Evolutionary conservation across 208 protist species (phyloP), one percentile per base, ranked within the genome.

Genomic region (Vickermania ingenoplastis): DNA sequence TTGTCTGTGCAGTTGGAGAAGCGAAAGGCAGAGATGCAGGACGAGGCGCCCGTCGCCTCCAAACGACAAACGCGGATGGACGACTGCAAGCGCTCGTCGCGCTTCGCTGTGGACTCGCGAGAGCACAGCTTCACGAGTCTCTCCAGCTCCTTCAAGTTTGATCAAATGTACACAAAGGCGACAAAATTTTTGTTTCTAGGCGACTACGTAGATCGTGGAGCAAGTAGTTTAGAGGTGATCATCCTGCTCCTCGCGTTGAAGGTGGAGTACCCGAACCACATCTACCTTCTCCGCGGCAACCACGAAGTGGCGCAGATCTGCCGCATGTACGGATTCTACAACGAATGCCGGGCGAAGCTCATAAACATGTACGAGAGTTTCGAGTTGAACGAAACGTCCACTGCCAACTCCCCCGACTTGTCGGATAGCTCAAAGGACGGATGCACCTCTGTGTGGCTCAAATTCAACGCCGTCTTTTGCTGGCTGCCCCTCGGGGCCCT

Each of bases 151-250:
- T 45, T 45, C 17, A 45, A 68, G 25, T 26, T 17, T 30, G 52
- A 49, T 17, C 53, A 31, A 11, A 24, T 49, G n/a, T 14, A 53
- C 1, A 53, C 36, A 26, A 71, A 69, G 61, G 74, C 63, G 21
- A 72, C 72, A 25, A 78, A 80, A 13, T 95, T 97, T 67, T 75
- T 99, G n/a, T 99, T 99, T 70, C 84, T 99, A 41, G 96, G 97
- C 30, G 96, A 99, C 68, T 99, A 98, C 66, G 97, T 98, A 4
- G 97, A 99, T 67, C 84, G 97, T 50, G 97, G 97, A 0, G 73
- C 85, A 48, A 73, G 83, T 31, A 78, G 83, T 26, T 65, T 95
- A 4, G 89, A 95, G 67, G 77, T 89, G 0, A 86, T 95, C 41
- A 57, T 89, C 7, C 81, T 94, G 5, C 67, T 96, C 1, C 56